Evolutionary conservation across 495 filamentous ascomycete genomes (phyloP), one percentile per base, ranked within the genome.

Genomic region (Tuber brumale): DNA sequence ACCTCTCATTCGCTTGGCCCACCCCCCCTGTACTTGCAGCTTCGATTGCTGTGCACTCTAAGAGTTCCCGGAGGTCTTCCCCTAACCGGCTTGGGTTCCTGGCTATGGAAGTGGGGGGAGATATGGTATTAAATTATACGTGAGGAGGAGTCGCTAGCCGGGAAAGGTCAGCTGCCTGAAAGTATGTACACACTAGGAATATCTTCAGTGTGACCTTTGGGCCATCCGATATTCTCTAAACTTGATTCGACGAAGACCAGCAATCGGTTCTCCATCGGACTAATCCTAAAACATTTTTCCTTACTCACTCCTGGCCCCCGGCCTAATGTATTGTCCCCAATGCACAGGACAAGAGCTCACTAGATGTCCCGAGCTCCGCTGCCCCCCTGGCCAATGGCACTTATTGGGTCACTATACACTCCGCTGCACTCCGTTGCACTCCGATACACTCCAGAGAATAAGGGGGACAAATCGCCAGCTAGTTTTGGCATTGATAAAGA

Each of bases 341-440:
- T 19, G 57, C 42, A 39, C n/a, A 70, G 7, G 70, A 37, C 44
- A 31, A 37, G 1, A 21, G 81, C 42, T 81, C 82, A 6, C 46
- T 48, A 2, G 31, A 75, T 35, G 83, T 84, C 46, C 44, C 72
- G 9, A 6, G 7, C 66, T 83, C 84, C 48, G 83, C 82, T 8
- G 74, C 70, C 41, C 81, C 81, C 23, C n/a, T 71, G 14, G 84
- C 84, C 18, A 85, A 85, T 73, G 79, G 79, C 84, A 6, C 81
- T 85, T 6, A 75, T 84, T 43, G 82, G 83, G 7, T 83, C 82
- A 7, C 77, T 81, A n/a, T 76, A 73, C 44, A 76, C 57, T 19
- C 76, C 79, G 82, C 21, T 76, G 72, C 44, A 76, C 57, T 19
- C 76, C 79, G 82, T 23, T 76, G 72, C 44, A 76, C 57, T 19